Percentiles rank a stretch among this genome's conserved stretches.
These are phyloP conservation scores for Venturia oleaginea DNA, from an alignment of 2,329 filamentous ascomycete species.

Conservation along the genomic window DNA sequence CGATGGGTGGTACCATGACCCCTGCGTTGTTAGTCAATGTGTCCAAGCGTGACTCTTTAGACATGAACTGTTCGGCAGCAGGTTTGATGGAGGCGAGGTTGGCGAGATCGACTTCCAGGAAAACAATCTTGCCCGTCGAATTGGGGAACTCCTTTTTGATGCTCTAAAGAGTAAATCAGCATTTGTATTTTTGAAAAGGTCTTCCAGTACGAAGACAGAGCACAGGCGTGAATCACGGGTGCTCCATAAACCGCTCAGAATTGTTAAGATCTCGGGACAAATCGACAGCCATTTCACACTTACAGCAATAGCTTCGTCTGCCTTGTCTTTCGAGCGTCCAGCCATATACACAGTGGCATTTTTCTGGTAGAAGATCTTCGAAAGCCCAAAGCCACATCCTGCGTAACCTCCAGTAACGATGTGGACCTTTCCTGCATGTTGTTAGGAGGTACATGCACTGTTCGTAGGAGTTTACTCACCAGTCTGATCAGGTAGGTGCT, in stretches of 20 bases:
- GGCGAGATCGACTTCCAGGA: constrained; percentile 27
- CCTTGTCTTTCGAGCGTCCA: constrained; percentile 11
- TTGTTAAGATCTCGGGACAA: too few relatives aligned
- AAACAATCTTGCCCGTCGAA: constrained; percentile 12
- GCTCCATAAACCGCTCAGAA: too few relatives aligned
- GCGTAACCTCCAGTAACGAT: constrained; percentile 13
- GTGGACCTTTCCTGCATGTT: constrained; percentile 11
- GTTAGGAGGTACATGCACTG: neutral
- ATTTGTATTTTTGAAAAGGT: neutral
- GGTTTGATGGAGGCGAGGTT: constrained; percentile 28
- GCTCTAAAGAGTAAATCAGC: constrained; percentile 9
- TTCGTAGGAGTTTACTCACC: neutral
- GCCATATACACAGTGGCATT: constrained; percentile 14
- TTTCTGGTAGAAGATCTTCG: constrained; percentile 12
- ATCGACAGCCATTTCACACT: neutral
- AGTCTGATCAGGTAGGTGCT: constrained; percentile 13
- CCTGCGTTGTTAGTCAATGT: constrained; percentile 35
- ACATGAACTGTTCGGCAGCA: constrained; percentile 26
- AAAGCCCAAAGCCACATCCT: constrained; percentile 9
- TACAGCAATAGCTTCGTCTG: constrained; percentile 5
- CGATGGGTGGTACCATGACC: constrained; percentile 16
- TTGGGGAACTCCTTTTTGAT: constrained; percentile 23
- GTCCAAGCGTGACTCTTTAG: constrained; percentile 30
- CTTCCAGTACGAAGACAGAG: too few relatives aligned
- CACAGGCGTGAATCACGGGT: neutral